Evolutionary conservation across 202 grass and related monocot genomes (phyloP).

Genomic region (Dendrocalamus latiflorus): DNA sequence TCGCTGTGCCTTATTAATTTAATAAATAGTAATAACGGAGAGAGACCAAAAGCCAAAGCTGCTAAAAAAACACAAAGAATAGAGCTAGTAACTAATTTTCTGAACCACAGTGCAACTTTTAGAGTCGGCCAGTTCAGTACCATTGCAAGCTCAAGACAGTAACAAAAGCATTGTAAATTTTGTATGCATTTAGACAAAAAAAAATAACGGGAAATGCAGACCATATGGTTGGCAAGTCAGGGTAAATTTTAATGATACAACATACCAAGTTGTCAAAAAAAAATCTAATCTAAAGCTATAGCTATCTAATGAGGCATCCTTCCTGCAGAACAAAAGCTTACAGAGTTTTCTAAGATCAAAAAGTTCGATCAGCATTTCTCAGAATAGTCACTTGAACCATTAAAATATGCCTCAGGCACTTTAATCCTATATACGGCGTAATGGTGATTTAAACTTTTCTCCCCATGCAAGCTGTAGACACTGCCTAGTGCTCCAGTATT

Average conservation of each 20-base stretch:
- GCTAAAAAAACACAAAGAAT: too few species aligned
- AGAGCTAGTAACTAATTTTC: too few species aligned
- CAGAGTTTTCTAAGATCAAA: neutral
- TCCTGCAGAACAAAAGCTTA: neutral
- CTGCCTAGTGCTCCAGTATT: conserved; percentile 51
- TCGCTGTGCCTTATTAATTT: too few species aligned
- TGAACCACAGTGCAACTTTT: too few species aligned
- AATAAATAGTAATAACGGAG: too few species aligned
- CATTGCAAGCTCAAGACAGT: too few species aligned
- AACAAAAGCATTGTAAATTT: too few species aligned
- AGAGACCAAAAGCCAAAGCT: too few species aligned
- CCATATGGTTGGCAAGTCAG: neutral
- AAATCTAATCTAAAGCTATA: neutral
- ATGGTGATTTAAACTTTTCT: conserved; percentile 94
- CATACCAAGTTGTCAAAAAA: neutral
- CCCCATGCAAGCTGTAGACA: conserved; percentile 67
- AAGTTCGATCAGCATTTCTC: neutral
- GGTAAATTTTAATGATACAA: neutral
- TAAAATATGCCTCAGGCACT: conserved; percentile 44
- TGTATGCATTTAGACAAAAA: too few species aligned
- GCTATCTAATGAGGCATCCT: neutral
- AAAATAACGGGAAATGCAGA: neutral
- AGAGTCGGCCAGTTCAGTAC: too few species aligned
- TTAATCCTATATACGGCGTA: conserved; percentile 73
- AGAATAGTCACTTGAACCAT: neutral